phyloP scores from a whole-genome alignment of 2,329 filamentous ascomycete genomes.

The Hypoxylon sp. region DNA sequence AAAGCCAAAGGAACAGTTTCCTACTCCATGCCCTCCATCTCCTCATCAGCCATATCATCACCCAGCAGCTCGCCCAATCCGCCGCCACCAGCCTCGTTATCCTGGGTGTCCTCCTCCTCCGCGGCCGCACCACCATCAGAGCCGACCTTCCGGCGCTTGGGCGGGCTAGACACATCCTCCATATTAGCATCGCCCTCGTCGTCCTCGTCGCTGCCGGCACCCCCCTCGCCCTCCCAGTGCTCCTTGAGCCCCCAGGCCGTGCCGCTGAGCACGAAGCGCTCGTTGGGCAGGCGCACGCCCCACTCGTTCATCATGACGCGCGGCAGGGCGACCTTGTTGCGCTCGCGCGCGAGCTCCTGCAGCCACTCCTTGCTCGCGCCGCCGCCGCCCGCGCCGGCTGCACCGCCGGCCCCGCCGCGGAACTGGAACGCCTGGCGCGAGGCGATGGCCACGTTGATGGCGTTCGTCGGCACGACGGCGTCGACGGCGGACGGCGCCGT shows the following conservation, averaged over 20 bases:
- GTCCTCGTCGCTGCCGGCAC: conserved; percentile 51
- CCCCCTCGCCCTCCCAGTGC: conserved; percentile 59
- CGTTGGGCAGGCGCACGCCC: conserved; percentile 71
- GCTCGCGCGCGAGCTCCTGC: conserved; percentile 74
- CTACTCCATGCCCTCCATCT: conserved; percentile 57
- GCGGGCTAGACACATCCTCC: conserved; percentile 54
- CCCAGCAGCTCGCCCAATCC: conserved; percentile 65
- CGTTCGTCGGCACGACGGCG: conserved; percentile 69
- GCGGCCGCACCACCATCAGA: conserved; percentile 47
- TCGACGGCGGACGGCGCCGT: conserved; percentile 57
- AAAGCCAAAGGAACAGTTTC: too few relatives aligned
- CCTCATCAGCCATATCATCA: conserved; percentile 60
- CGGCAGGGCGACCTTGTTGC: conserved; percentile 73
- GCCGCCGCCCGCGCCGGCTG: conserved; percentile 51
- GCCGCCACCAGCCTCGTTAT: conserved; percentile 51
- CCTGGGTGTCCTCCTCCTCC: conserved; percentile 57
- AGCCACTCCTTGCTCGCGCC: conserved; percentile 78
- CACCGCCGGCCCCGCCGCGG: conserved; percentile 59
- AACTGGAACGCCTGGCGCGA: conserved; percentile 76
- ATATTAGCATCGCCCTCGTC: conserved; percentile 54
- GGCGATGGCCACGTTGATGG: conserved; percentile 76
- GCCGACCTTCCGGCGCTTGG: too few relatives aligned
- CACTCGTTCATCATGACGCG: conserved; percentile 71
- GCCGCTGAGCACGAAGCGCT: conserved; percentile 73
- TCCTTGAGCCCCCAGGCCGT: conserved; percentile 71